phyloP scores from a whole-genome alignment of 2,329 filamentous ascomycete genomes.

The Fusarium transvaalense region DNA sequence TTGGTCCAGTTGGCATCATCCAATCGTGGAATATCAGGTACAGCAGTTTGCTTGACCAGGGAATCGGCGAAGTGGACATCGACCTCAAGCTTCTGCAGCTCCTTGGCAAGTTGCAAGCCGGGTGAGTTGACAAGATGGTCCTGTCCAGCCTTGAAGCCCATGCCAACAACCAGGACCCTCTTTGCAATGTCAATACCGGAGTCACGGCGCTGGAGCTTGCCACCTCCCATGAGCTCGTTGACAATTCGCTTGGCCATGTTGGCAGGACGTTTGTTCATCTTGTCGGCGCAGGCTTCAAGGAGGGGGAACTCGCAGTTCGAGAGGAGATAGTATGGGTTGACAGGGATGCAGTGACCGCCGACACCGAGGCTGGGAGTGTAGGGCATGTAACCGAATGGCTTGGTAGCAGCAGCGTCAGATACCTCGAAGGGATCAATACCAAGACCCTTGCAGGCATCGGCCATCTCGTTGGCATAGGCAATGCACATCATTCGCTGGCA shows the following conservation, averaged over 20 bases:
- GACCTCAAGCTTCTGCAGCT: constrained; percentile 29
- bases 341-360: constrained; percentile 67
- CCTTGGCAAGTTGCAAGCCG: constrained; percentile 27
- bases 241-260: constrained; percentile 26
- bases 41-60: constrained; percentile 31
- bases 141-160: constrained; percentile 45
- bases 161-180: constrained; percentile 33
- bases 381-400: constrained; percentile 65
- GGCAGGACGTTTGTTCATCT: constrained; percentile 57
- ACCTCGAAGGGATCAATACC: constrained; percentile 65
- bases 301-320: constrained; percentile 62
- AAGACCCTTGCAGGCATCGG: constrained; percentile 60
- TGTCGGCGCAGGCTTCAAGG: constrained; percentile 57
- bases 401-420: constrained; percentile 60
- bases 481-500: constrained; percentile 67
- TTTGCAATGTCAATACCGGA: constrained; percentile 26
- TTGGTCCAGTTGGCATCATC: constrained; percentile 33
- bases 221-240: background rate
- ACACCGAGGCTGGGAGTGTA: constrained; percentile 62
- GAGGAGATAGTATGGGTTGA: constrained; percentile 66
- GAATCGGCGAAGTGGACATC: constrained; percentile 40
- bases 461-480: constrained; percentile 68
- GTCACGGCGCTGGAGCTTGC: constrained; percentile 15
- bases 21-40: constrained; percentile 32
- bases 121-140: constrained; percentile 43